Percentiles rank a stretch among this genome's conserved stretches.
These are phyloP conservation scores for Mesembryanthemum crystallinum DNA, from an alignment of 148 eudicot species.

Conservation along the genomic window DNA sequence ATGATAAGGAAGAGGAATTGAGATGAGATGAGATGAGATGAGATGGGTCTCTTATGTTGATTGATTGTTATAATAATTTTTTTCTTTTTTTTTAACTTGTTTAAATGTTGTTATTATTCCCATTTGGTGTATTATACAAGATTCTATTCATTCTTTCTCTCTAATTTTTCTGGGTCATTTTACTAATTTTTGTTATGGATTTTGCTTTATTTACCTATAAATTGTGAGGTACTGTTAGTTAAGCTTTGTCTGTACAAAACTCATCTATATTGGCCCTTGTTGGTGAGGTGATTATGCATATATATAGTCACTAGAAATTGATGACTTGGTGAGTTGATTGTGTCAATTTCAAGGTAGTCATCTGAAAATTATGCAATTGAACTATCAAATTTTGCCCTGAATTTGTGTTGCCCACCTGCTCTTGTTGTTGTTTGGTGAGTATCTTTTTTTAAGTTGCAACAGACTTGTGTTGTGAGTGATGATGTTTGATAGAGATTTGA, in stretches of 20 bases:
- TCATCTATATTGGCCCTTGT: too few relatives aligned
- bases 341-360: neutral
- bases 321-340: neutral
- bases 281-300: neutral
- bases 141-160: slow-evolving; percentile 30
- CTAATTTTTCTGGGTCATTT: neutral
- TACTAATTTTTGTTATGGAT: neutral
- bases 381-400: too few relatives aligned
- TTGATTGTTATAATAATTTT: slow-evolving; percentile 3
- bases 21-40: too few relatives aligned
- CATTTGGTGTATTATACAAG: slow-evolving; percentile 24
- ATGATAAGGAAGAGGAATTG: slow-evolving; percentile 6
- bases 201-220: neutral
- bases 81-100: neutral
- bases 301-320: neutral
- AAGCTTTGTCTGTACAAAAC: too few relatives aligned
- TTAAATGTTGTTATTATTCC: slow-evolving; percentile 9
- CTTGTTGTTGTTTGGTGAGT: too few relatives aligned
- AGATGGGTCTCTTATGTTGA: slow-evolving; percentile 1
- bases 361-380: neutral
- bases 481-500: neutral
- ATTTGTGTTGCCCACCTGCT: too few relatives aligned
- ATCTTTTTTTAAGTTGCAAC: neutral
- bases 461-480: neutral
- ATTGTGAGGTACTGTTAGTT: too few relatives aligned